Conservation (phyloP, 352 stramenopile species). For the Phytophthora pinifolia region DNA sequence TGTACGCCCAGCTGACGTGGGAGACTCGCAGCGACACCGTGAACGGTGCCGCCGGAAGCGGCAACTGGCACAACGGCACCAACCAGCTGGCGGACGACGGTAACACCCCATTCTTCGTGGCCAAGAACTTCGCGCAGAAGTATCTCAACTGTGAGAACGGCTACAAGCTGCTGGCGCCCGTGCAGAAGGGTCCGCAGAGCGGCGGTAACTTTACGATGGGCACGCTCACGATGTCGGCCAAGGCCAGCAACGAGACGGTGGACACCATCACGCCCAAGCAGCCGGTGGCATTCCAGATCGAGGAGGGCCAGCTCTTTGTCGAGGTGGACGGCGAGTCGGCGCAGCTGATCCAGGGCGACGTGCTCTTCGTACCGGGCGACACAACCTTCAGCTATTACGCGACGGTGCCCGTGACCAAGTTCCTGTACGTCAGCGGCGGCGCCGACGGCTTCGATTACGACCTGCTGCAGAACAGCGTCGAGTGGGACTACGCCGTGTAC, state of each 20-base stretch:
- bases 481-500: constrained; percentile 51
- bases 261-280: constrained; percentile 45
- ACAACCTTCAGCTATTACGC: constrained; percentile 56
- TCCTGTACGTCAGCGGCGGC: constrained; percentile 52
- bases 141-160: constrained; percentile 56
- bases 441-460: constrained; percentile 48
- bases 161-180: constrained; percentile 54
- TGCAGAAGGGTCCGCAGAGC: constrained; percentile 46
- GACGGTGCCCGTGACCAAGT: constrained; percentile 53
- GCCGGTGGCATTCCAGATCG: constrained; percentile 48
- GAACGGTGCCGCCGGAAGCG: constrained; percentile 40
- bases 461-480: constrained; percentile 42
- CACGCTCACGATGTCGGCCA: constrained; percentile 51
- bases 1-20: constrained; percentile 49
- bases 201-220: constrained; percentile 62
- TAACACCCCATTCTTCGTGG: constrained; percentile 52
- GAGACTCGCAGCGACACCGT: constrained; percentile 41
- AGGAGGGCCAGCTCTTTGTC: constrained; percentile 51
- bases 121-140: constrained; percentile 59
- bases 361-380: constrained; percentile 44
- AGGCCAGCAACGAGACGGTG: constrained; percentile 41
- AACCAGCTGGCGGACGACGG: constrained; percentile 45
- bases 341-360: constrained; percentile 50
- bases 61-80: constrained; percentile 55
- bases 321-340: constrained; percentile 37